Conservation (phyloP, 2,329 filamentous ascomycete genomes). For the Epichloe gansuensis region DNA sequence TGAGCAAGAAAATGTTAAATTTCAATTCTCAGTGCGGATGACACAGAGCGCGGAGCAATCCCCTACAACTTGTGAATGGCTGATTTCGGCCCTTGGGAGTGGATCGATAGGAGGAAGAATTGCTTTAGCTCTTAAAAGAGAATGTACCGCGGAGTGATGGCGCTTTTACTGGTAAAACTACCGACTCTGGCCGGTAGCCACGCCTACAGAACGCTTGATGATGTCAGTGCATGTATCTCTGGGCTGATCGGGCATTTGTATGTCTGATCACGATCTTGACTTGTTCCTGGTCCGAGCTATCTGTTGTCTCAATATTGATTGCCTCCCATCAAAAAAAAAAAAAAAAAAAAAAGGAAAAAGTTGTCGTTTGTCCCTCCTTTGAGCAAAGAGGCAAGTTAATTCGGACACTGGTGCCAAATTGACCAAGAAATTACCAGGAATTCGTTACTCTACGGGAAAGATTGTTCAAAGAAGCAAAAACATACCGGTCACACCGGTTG, state of each 20-base stretch:
- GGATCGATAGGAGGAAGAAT: too few species aligned
- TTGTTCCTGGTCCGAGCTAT: neutral
- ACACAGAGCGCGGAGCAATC: too few species aligned
- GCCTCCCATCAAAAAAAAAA: neutral
- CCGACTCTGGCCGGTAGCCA: neutral
- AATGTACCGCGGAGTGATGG: too few species aligned
- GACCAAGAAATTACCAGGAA: too few species aligned
- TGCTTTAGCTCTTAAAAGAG: too few species aligned
- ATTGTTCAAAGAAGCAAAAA: neutral
- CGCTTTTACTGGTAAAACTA: neutral
- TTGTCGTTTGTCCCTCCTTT: neutral
- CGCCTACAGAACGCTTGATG: neutral
- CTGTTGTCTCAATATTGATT: neutral
- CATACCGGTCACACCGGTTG: too few species aligned
- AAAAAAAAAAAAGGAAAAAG: too few species aligned
- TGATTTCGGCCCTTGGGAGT: neutral
- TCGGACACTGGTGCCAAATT: too few species aligned
- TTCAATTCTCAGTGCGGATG: too few species aligned
- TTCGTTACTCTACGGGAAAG: too few species aligned
- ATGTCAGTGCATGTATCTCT: neutral
- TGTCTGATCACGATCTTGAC: neutral
- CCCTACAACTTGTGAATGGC: too few species aligned
- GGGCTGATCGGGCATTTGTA: neutral
- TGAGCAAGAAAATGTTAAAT: too few species aligned
- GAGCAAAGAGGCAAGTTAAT: neutral